Percentiles rank a stretch among this genome's conserved stretches.
Conservation (phyloP, 352 stramenopile species). For the Globisporangium rhizosaccharum region DNA sequence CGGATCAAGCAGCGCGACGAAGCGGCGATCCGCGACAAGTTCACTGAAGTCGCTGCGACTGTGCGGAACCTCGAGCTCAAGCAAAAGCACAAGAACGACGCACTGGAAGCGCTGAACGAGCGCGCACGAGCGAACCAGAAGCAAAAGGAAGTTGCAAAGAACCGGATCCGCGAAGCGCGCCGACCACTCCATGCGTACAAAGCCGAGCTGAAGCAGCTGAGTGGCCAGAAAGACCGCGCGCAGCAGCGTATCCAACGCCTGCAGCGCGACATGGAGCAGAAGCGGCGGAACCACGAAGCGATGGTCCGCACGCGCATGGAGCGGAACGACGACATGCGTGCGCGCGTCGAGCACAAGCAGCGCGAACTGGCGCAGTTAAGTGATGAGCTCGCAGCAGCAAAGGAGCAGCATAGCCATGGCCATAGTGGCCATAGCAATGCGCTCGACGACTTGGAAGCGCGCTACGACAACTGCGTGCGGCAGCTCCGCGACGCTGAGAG, state of each 20-base stretch:
- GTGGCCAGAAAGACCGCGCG: slow-evolving; percentile 42
- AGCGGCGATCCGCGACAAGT: slow-evolving; percentile 28
- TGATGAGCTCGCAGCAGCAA: slow-evolving; percentile 31
- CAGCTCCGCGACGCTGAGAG: slow-evolving; percentile 52
- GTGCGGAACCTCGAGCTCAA: slow-evolving; percentile 50
- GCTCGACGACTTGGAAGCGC: slow-evolving; percentile 54
- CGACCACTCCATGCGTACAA: slow-evolving; percentile 63
- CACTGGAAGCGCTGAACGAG: slow-evolving; percentile 46
- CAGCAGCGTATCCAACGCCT: slow-evolving; percentile 46
- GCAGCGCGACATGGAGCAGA: slow-evolving; percentile 46
- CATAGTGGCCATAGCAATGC: slow-evolving; percentile 13
- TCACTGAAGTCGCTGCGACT: slow-evolving; percentile 36
- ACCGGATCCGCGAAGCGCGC: slow-evolving; percentile 54
- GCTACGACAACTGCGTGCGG: slow-evolving; percentile 46
- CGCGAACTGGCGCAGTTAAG: slow-evolving; percentile 36
- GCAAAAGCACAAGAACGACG: slow-evolving; percentile 60
- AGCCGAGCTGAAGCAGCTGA: slow-evolving; percentile 56
- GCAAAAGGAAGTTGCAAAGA: slow-evolving; percentile 47
- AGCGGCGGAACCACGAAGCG: slow-evolving; percentile 40
- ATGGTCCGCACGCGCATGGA: slow-evolving; percentile 56
- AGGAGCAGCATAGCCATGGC: slow-evolving; percentile 19
- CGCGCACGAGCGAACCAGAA: slow-evolving; percentile 35
- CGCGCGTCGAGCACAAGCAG: slow-evolving; percentile 43
- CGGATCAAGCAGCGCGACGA: slow-evolving; percentile 43
- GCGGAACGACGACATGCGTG: slow-evolving; percentile 52